These are phyloP conservation scores for Postia placenta DNA, from an alignment of 768 basidiomycete genomes.

Conservation along the genomic window DNA sequence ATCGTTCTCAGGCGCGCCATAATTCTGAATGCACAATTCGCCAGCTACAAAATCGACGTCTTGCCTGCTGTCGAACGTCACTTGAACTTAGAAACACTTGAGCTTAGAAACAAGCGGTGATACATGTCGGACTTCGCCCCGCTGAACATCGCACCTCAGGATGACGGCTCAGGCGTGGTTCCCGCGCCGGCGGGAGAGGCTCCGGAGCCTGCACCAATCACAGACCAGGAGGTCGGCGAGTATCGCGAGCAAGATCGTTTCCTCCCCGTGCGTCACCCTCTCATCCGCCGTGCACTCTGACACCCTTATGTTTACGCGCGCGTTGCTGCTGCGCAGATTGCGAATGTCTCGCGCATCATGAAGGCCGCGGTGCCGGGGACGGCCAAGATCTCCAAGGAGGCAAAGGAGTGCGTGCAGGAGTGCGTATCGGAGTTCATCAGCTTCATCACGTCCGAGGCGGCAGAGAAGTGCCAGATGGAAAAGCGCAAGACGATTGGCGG, in stretches of 20 bases:
- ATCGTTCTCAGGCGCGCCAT: too few relatives aligned
- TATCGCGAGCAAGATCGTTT: conserved; percentile 94
- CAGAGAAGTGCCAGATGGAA: conserved; percentile 89
- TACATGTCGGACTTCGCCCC: conserved; percentile 25
- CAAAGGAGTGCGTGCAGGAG: conserved; percentile 97
- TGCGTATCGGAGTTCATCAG: conserved; percentile 98
- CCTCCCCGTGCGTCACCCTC: conserved; percentile 62
- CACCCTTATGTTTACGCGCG: background rate
- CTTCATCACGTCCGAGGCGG: conserved; percentile 96
- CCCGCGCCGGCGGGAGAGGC: conserved; percentile 30
- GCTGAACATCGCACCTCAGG: conserved; percentile 34
- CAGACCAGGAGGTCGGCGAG: conserved; percentile 89
- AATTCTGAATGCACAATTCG: too few relatives aligned
- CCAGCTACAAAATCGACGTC: too few relatives aligned
- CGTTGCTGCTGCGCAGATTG: conserved; percentile 55
- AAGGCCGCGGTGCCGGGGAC: conserved; percentile 83
- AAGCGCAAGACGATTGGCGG: conserved; percentile 98
- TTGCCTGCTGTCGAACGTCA: too few relatives aligned
- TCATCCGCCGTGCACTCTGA: background rate
- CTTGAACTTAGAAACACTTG: conserved; percentile 11
- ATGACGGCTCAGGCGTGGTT: conserved; percentile 28
- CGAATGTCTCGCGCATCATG: conserved; percentile 98
- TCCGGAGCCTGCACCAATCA: conserved; percentile 64
- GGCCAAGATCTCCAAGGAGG: conserved; percentile 96
- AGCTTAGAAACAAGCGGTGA: too few relatives aligned